phyloP scores from a whole-genome alignment of 2,329 filamentous ascomycete genomes.

The Ophiostoma pallidulum region DNA sequence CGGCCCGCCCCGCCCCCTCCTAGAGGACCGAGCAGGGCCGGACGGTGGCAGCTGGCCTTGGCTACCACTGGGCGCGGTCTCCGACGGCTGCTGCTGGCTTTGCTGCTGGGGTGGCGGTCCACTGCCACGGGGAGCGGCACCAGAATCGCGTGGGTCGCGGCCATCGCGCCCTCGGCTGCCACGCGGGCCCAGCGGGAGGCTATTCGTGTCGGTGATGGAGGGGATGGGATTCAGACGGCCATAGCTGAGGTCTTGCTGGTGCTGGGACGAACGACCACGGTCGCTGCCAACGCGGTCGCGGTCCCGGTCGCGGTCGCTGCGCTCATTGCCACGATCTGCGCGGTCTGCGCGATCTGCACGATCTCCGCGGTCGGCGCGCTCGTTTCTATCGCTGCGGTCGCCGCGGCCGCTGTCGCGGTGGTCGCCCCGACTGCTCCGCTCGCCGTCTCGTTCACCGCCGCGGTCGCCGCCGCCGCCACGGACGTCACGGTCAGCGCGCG shows the following conservation, averaged over 20 bases:
- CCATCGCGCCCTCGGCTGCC: conserved; percentile 33
- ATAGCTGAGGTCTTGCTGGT: conserved; percentile 52
- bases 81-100: conserved; percentile 34
- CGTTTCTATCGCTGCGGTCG: conserved; percentile 2
- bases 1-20: conserved; percentile 27
- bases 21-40: conserved; percentile 10
- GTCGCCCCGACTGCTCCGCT: conserved; percentile 29
- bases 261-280: conserved; percentile 13
- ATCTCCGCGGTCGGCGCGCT: conserved; percentile 28
- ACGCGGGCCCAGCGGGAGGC: conserved; percentile 45
- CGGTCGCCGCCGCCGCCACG: neutral
- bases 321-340: neutral
- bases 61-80: conserved; percentile 22
- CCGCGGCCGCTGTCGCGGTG: conserved; percentile 21
- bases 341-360: no score
- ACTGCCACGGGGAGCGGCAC: neutral
- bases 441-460: conserved; percentile 18
- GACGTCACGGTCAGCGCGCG: neutral
- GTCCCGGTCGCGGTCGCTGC: conserved; percentile 25
- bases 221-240: conserved; percentile 49
- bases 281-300: conserved; percentile 7
- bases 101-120: conserved; percentile 13
- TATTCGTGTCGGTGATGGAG: conserved; percentile 27
- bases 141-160: conserved; percentile 20
- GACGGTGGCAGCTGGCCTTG: conserved; percentile 34